Evolutionary conservation across 148 eudicot genomes (phyloP).

Genomic region (Simmondsia chinensis): DNA sequence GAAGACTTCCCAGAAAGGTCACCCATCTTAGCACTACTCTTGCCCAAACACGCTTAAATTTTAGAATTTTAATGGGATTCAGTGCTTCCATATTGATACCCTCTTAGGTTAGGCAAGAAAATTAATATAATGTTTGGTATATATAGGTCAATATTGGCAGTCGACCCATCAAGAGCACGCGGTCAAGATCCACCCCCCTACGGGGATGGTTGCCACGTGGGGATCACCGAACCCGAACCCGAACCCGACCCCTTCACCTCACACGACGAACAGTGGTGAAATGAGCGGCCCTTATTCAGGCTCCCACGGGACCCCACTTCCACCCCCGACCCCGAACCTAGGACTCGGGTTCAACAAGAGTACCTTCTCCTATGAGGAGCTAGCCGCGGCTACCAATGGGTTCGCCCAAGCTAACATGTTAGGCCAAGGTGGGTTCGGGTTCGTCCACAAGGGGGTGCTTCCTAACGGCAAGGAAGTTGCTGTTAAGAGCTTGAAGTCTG

Average conservation of each 20-base stretch:
- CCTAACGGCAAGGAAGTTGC: conserved; percentile 56
- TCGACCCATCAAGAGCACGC: conserved; percentile 19
- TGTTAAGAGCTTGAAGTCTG: conserved; percentile 66
- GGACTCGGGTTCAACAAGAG: conserved; percentile 25
- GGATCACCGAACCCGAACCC: neutral
- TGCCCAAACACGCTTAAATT: no score
- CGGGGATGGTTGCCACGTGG: conserved; percentile 9
- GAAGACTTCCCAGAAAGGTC: no score
- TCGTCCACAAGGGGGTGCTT: conserved; percentile 58
- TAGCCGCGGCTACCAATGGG: conserved; percentile 56
- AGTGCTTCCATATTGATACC: conserved; percentile 2
- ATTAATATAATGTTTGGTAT: neutral
- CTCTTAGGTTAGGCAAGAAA: neutral
- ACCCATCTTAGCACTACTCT: no score
- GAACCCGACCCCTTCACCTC: no score
- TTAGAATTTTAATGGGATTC: no score
- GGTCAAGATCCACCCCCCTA: conserved; percentile 13
- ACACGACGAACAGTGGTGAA: neutral
- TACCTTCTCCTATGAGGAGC: conserved; percentile 44
- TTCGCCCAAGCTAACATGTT: conserved; percentile 48
- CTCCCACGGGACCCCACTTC: neutral
- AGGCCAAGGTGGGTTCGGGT: conserved; percentile 90
- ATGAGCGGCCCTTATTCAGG: conserved; percentile 3
- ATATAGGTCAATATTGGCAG: conserved; percentile 25
- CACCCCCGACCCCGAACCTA: conserved; percentile 11